Evolutionary conservation across 2,329 filamentous ascomycete genomes (phyloP), one percentile per base, ranked within the genome.

Genomic region (Dactylellina leptospora): DNA sequence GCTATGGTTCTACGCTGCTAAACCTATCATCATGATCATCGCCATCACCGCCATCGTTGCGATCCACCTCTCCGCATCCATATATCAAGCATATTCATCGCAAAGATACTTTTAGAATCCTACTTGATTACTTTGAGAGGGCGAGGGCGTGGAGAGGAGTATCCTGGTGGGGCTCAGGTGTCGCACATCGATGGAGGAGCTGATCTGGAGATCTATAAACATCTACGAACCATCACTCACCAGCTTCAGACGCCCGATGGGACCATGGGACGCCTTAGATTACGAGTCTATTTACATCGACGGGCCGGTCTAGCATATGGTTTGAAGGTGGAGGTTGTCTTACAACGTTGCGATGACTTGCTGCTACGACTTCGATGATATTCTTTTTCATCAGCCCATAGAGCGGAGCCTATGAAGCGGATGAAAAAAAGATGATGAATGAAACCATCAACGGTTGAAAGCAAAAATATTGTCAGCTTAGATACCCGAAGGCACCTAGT

Each of bases 401-500:
- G 40, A 58, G 16, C 40, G 36, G 20, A 2, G 40, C 22, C 54
- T 47, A 58, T 18, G 16, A 23, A 30, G 20, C 23, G 10, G 20
- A 61, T 27, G 58, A 61, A 61, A 61, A 61, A 53, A 60, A 9
- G 13, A 25, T 28, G 5, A 23, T 10, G 18, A 18, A 9, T 20
- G 8, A 27, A 47, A 3, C 11, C n/a, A 42, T 40, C 10, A 45
- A n/a, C 27, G 1, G 30, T 5, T 3, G 13, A 27, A 23, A 61
- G 4, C 58, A 61, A 61, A 61, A 61, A 61, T 61, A 16, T 11
- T 23, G n/a, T n/a, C 58, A 42, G 42, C n/a, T 25, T 18, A 53
- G 44, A 61, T 51, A 27, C 47, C 58, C 58, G 58, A 61, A 61
- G 58, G 33, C 36, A 61, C 5, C 44, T 61, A 18, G 27, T 23